Evolutionary conservation across 768 basidiomycete genomes (phyloP).

Genomic region (Leccinellum albellum): DNA sequence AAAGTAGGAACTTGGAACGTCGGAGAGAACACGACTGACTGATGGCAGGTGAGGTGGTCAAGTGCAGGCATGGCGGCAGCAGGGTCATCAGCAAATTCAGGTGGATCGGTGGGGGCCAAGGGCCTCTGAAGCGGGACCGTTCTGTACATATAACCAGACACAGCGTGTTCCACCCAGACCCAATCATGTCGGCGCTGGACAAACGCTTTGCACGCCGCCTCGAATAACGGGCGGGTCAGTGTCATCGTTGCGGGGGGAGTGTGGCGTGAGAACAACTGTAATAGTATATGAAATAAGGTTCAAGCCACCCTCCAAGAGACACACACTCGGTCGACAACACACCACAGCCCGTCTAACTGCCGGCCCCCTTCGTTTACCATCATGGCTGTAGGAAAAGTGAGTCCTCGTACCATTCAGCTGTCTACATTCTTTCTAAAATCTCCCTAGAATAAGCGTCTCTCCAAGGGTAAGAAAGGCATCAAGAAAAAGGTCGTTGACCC

Average conservation of each 20-base stretch:
- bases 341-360: slow-evolving; percentile 47
- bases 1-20: slow-evolving; percentile 82
- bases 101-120: slow-evolving; percentile 3
- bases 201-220: slow-evolving; percentile 53
- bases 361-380: slow-evolving; percentile 41
- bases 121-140: slow-evolving; percentile 23
- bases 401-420: slow-evolving; percentile 16
- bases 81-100: slow-evolving; percentile 34
- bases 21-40: slow-evolving; percentile 73
- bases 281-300: slow-evolving; percentile 51
- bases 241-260: slow-evolving; percentile 23
- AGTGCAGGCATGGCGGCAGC: slow-evolving; percentile 30
- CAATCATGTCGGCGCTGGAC: slow-evolving; percentile 44
- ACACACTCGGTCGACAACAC: slow-evolving; percentile 11
- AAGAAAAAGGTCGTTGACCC: slow-evolving; percentile 99
- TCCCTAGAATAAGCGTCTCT: slow-evolving; percentile 90
- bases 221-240: slow-evolving; percentile 56
- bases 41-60: slow-evolving; percentile 45
- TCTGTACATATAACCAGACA: slow-evolving; percentile 51
- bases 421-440: slow-evolving; percentile 1
- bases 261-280: slow-evolving; percentile 41
- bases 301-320: slow-evolving; percentile 45
- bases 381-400: slow-evolving; percentile 90
- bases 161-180: slow-evolving; percentile 59
- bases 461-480: slow-evolving; percentile 98